Evolutionary conservation across 2,329 filamentous ascomycete genomes (phyloP).

Genomic region (Xylariaceae sp.): DNA sequence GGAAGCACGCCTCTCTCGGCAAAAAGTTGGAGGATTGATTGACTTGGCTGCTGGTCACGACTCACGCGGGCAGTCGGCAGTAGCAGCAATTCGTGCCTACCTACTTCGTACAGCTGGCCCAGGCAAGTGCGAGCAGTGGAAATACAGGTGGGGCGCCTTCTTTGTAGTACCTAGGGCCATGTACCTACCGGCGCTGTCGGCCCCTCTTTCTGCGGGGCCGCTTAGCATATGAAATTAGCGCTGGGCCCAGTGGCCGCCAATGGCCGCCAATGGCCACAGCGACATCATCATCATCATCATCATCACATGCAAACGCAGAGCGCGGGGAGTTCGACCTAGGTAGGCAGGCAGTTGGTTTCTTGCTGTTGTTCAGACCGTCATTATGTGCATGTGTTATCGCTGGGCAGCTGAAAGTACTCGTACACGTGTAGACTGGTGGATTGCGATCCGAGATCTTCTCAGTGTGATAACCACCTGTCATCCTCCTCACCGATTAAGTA

Average conservation of each 20-base stretch:
- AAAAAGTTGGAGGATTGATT: not conserved
- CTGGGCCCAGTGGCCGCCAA: no score
- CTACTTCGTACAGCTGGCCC: not conserved
- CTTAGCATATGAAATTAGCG: not conserved
- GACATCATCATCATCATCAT: not conserved
- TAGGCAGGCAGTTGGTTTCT: no score
- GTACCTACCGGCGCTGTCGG: not conserved
- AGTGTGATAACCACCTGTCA: no score
- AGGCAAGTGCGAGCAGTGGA: not conserved
- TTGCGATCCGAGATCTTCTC: no score
- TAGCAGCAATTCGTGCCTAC: not conserved
- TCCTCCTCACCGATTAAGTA: no score
- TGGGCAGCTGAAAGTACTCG: no score
- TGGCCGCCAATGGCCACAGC: no score
- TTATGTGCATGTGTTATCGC: no score
- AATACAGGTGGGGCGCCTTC: not conserved
- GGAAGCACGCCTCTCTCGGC: slow-evolving; percentile 6
- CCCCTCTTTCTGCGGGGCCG: not conserved
- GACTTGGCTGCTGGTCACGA: not conserved
- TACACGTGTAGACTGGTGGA: no score
- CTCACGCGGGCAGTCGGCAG: not conserved
- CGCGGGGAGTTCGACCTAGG: no score
- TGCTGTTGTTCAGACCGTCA: no score
- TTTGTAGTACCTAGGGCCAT: no score
- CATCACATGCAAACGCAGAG: not conserved